Base-by-base conservation (phyloP, 1,139 yeast genomes). In the Scheffersomyces parashehatae region DNA sequence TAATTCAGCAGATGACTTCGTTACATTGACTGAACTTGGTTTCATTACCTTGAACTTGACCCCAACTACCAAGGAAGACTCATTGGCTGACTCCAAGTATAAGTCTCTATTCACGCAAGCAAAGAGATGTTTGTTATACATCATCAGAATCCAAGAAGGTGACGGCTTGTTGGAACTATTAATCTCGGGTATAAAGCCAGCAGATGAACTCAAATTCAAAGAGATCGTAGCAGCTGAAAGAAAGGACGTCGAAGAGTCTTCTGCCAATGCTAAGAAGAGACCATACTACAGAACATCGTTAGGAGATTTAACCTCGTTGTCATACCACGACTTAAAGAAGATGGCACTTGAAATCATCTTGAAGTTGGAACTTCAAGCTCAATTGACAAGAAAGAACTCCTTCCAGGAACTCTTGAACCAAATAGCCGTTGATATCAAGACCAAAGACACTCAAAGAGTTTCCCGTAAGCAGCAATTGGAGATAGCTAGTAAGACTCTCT, bases 361-460 rank as follows among this genome's bases (percentile, higher is more conserved):
- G 43, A 88, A 89, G 53, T 70, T 93, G 42, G 98, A 91, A 59
- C 63, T 77, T 1, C 68, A 81, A 60, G 93, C 91, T 2, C 68
- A 76, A 39, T 75, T 90, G 10, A 70, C 85, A 3, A 75, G 96
- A 45, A 70, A 75, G 15, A 82, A 88, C 58, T 82, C 87, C 29
- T 89, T 85, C 62, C 99, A 93, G 60, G 83, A 79, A 20, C 62
- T 93, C 24, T 67, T 93, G 46, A 90, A 90, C 58, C 89, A 87
- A 49, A 85, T 93, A 48, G 96, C 96, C 0, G 68, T 78, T 42
- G 97, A 95, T 52, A 89, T 93, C 53, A 83, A 84, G 56, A 82
- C 88, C 34, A 90, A 90, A 56, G 83, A 84, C 51, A 79, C 82
- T 43, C 86, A 87, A 49, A 76, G 96, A 47, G 63, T 77, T 12